Evolutionary conservation across 192 early-diverging fungal species (phyloP).

Genomic region (Entophlyctis helioformis): DNA sequence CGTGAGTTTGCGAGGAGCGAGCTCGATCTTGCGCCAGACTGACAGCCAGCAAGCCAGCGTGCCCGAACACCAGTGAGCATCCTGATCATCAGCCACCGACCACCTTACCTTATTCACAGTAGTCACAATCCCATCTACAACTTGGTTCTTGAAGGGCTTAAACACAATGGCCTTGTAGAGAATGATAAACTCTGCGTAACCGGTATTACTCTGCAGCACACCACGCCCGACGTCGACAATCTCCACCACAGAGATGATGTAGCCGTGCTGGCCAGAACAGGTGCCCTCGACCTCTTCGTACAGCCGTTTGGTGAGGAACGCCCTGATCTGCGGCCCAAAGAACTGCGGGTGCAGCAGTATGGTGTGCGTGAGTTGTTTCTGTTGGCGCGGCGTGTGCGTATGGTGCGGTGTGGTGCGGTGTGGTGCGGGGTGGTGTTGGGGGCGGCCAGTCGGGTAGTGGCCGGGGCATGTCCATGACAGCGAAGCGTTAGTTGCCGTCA

Average conservation of each 20-base stretch:
- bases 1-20: no score
- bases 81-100: no score
- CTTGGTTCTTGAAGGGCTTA: conserved; percentile 94
- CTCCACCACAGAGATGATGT: conserved; percentile 76
- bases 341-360: conserved; percentile 89
- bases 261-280: conserved; percentile 85
- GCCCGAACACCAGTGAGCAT: no score
- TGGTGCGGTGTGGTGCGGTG: no score
- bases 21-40: no score
- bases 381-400: no score
- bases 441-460: no score
- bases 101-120: conserved; percentile 74
- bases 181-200: conserved; percentile 87
- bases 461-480: no score
- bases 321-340: conserved; percentile 55
- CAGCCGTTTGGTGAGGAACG: conserved; percentile 72
- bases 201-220: conserved; percentile 56
- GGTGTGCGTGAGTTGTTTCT: conserved; percentile 82
- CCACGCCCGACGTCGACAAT: conserved; percentile 70
- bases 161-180: conserved; percentile 91
- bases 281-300: conserved; percentile 92
- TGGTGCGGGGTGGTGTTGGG: no score
- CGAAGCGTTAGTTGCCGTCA: no score
- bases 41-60: no score
- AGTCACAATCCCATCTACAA: conserved; percentile 76